phyloP scores from a whole-genome alignment of 2,329 filamentous ascomycete genomes.

The Aspergillus ibericus region DNA sequence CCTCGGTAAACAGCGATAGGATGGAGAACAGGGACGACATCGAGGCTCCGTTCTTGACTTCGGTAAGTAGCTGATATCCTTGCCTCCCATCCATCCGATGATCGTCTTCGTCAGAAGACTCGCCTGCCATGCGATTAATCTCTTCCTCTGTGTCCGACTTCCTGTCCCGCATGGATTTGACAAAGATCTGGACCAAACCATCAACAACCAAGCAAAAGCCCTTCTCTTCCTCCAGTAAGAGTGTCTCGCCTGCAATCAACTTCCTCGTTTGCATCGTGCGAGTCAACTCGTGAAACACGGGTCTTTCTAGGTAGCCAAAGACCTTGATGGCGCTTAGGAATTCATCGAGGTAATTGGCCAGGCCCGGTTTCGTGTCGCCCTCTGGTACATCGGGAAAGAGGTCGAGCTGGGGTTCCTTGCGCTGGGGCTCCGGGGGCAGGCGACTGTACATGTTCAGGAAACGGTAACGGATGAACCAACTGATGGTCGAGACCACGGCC shows the following conservation, averaged over 20 bases:
- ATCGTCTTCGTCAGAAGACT: slow-evolving; percentile 69
- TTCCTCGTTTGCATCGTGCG: slow-evolving; percentile 98
- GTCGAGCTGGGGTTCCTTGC: slow-evolving; percentile 93
- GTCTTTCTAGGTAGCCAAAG: slow-evolving; percentile 93
- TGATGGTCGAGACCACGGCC: slow-evolving; percentile 76
- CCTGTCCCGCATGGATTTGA: slow-evolving; percentile 71
- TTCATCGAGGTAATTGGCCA: slow-evolving; percentile 96
- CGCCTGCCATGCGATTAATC: slow-evolving; percentile 42
- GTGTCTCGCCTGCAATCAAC: slow-evolving; percentile 90
- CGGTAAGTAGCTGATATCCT: slow-evolving; percentile 90
- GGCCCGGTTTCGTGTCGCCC: slow-evolving; percentile 80
- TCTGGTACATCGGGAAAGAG: slow-evolving; percentile 92
- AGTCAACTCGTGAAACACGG: slow-evolving; percentile 96
- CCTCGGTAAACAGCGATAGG: slow-evolving; percentile 93
- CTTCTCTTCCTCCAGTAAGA: slow-evolving; percentile 95
- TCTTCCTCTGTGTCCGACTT: slow-evolving; percentile 42
- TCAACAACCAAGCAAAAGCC: slow-evolving; percentile 98
- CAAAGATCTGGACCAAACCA: slow-evolving; percentile 94
- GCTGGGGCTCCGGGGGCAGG: slow-evolving; percentile 87
- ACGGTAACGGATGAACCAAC: slow-evolving; percentile 92
- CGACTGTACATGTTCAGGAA: slow-evolving; percentile 97
- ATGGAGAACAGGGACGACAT: slow-evolving; percentile 99
- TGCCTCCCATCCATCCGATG: slow-evolving; percentile 64
- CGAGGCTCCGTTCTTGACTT: slow-evolving; percentile 95
- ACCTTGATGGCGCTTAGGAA: slow-evolving; percentile 99